phyloP scores from a whole-genome alignment of 2,329 filamentous ascomycete genomes.

The Colletotrichum sp. region DNA sequence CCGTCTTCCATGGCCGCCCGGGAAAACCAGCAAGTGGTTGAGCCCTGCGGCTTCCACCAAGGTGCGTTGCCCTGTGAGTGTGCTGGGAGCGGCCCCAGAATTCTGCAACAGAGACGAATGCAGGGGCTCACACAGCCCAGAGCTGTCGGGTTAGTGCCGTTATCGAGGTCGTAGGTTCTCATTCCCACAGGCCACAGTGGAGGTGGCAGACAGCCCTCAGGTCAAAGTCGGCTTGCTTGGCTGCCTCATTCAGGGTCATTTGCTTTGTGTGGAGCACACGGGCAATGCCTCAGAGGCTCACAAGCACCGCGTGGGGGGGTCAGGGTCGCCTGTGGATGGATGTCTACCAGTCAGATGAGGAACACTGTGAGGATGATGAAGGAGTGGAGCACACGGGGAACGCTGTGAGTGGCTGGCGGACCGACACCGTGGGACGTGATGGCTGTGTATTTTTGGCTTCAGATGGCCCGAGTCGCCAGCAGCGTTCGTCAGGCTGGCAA shows the following conservation, averaged over 20 bases:
- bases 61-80: neutral
- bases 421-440: neutral
- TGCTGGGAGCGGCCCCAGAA: slow-evolving; percentile 1
- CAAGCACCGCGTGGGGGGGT: neutral
- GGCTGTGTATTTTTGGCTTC: slow-evolving; percentile 18
- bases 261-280: slow-evolving; percentile 11
- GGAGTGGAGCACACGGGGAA: neutral
- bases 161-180: neutral
- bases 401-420: slow-evolving; percentile 8
- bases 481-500: neutral
- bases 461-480: neutral
- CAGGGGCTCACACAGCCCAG: slow-evolving; percentile 11
- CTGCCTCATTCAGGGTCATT: slow-evolving; percentile 18
- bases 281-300: neutral
- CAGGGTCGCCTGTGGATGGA: neutral
- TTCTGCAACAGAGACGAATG: slow-evolving; percentile 22
- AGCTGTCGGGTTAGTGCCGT: neutral
- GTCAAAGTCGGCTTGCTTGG: slow-evolving; percentile 4
- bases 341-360: slow-evolving; percentile 1
- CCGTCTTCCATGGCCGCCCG: neutral
- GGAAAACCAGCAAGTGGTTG: neutral
- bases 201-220: neutral
- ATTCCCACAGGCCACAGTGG: neutral
- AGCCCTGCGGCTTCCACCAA: neutral
- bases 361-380: neutral